Evolutionary conservation across 345 rosid genomes (phyloP), one percentile per base, ranked within the genome.

Genomic region (Acer negundo): DNA sequence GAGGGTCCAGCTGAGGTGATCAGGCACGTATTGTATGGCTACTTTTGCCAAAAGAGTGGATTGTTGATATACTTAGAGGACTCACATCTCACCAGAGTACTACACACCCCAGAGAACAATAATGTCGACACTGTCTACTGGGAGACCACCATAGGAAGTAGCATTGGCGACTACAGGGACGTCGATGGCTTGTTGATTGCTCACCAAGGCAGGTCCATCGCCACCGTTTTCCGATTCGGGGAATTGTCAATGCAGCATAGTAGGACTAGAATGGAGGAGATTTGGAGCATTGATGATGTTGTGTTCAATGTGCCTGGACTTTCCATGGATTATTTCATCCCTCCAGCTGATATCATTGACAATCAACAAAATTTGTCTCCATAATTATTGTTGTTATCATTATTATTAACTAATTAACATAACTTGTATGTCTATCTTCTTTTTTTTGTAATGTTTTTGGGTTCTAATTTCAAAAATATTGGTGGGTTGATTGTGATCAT

Each of bases 61-160:
- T 82, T 95, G 3, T 78, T 95, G 6, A 81, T 95, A 23, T 94
- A 95, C 81, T 24, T 93, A 35, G 99, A 95, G 73, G 99, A 95
- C 80, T 95, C 99, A 0, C 97, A 95, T 65, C 90, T 95, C 40
- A 92, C 94, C 3, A 85, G 99, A 24, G 98, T 93, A 24, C 98
- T 93, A 1, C 86, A 75, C 17, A 86, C 90, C n/a, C 87, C 88
- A 16, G 89, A 86, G 6, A 87, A 40, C 15, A 23, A 90, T 23
- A 9, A 8, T 9, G 46, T 7, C 46, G 91, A 86, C 26, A 79
- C 84, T 1, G 86, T 93, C 53, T 95, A 93, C 72, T 95, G 98
- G 98, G 98, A 95, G 78, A 95, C 98, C 0, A 95, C 95, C 0
- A 95, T 93, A 19, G 98, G 98, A 56, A 95, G 94, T 62, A 89